Evolutionary conservation across 306 rosid species (phyloP).

Genomic region (Acacia confusa): DNA sequence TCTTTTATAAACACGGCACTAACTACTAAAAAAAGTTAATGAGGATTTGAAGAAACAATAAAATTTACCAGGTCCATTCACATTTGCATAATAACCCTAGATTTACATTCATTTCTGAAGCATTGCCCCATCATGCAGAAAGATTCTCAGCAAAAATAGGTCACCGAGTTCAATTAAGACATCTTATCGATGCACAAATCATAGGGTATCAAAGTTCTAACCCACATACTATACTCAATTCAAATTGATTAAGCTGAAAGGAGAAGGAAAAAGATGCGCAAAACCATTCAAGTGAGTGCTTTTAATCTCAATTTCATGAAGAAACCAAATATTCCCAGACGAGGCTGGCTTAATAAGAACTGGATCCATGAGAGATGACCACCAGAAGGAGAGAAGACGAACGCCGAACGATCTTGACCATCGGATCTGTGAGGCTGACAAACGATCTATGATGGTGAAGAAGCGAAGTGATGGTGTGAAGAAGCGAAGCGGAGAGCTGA

Average conservation of each 20-base stretch:
- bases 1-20: neutral
- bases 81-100: neutral
- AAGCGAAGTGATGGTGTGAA: no score
- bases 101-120: neutral
- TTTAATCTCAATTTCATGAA: neutral
- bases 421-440: no score
- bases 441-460: no score
- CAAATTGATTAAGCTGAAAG: slow-evolving; percentile 16
- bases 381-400: no score
- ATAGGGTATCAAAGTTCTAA: neutral
- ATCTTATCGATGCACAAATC: neutral
- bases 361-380: no score
- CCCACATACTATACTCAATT: neutral
- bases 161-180: neutral
- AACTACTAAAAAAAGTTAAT: neutral
- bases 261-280: neutral
- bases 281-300: neutral
- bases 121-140: neutral
- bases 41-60: neutral
- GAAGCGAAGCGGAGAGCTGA: no score
- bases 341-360: slow-evolving; percentile 16
- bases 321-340: slow-evolving; percentile 17
- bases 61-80: neutral
- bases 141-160: slow-evolving; percentile 18
- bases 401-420: no score